Evolutionary conservation across 352 stramenopile species (phyloP).

Genomic region (Globisporangium uncinulatum): DNA sequence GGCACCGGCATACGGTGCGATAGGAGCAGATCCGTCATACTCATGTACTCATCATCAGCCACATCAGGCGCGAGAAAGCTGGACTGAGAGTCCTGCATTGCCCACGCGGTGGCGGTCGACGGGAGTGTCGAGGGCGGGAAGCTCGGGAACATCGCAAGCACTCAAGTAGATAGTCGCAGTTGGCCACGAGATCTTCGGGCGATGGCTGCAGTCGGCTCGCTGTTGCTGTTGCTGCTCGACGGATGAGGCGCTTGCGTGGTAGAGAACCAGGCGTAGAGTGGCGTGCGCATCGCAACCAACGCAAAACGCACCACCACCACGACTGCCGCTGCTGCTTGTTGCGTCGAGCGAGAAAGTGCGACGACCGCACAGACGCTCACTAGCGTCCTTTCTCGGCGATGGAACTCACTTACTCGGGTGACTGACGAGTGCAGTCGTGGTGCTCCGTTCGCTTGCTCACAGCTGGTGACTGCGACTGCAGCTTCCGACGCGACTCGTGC

Average conservation of each 20-base stretch:
- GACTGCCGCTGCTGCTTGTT: not conserved
- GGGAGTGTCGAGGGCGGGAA: not conserved
- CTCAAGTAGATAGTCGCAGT: no score
- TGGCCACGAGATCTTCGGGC: not conserved
- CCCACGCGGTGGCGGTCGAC: not conserved
- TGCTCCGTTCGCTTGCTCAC: no score
- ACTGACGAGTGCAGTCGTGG: no score
- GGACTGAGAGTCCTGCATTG: not conserved
- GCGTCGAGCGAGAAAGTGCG: conserved; percentile 12
- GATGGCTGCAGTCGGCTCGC: not conserved
- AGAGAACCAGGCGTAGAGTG: conserved; percentile 10
- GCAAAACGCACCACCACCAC: conserved; percentile 2
- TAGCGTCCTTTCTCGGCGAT: no score
- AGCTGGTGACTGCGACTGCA: no score
- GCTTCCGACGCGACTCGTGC: no score
- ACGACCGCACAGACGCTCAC: not conserved
- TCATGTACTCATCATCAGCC: conserved; percentile 1
- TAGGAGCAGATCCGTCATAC: conserved; percentile 13
- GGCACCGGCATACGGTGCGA: not conserved
- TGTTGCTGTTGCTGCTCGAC: not conserved
- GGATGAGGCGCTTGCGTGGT: conserved; percentile 10
- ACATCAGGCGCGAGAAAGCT: not conserved
- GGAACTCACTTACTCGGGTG: no score
- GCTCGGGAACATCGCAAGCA: not conserved
- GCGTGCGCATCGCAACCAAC: not conserved